phyloP scores from a whole-genome alignment of 805 yeast genomes.

The Yarrowia sp. region DNA sequence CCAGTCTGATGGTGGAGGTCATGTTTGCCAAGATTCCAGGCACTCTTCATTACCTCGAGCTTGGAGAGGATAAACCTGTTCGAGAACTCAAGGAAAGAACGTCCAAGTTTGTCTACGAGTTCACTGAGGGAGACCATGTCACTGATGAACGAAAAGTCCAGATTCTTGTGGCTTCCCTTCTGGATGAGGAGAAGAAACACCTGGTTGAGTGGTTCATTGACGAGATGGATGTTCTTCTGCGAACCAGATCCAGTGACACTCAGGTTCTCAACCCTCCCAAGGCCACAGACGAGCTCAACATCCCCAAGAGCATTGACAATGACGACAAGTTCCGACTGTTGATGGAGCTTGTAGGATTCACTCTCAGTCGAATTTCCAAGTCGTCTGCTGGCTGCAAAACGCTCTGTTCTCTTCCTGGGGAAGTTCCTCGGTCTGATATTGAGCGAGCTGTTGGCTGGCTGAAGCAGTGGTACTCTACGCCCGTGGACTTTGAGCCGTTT shows the following conservation, averaged over 20 bases:
- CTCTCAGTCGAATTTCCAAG: neutral
- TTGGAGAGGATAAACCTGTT: constrained; percentile 61
- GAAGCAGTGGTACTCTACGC: neutral
- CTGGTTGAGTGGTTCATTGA: constrained; percentile 56
- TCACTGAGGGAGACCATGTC: constrained; percentile 42
- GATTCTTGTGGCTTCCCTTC: constrained; percentile 58
- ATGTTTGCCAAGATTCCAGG: constrained; percentile 62
- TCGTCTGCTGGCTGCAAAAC: constrained; percentile 26
- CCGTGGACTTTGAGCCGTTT: constrained; percentile 25
- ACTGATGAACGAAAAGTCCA: constrained; percentile 59
- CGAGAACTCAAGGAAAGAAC: constrained; percentile 40
- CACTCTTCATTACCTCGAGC: constrained; percentile 61
- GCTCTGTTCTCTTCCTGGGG: constrained; percentile 2
- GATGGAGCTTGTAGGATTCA: constrained; percentile 55
- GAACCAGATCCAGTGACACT: constrained; percentile 46
- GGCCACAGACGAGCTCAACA: constrained; percentile 5
- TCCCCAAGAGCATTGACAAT: constrained; percentile 40
- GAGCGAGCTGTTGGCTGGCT: constrained; percentile 52
- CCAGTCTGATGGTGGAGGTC: constrained; percentile 65
- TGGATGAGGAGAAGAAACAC: constrained; percentile 55
- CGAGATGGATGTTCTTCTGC: constrained; percentile 41
- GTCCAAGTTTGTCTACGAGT: constrained; percentile 47
- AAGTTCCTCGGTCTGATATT: neutral
- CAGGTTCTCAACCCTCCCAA: constrained; percentile 45
- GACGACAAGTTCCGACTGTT: constrained; percentile 61